A percentile compares a stretch with the other conserved stretches of the same genome.
Evolutionary conservation across 768 basidiomycete species (phyloP).

Genomic region (Candolleomyces eurysporus): DNA sequence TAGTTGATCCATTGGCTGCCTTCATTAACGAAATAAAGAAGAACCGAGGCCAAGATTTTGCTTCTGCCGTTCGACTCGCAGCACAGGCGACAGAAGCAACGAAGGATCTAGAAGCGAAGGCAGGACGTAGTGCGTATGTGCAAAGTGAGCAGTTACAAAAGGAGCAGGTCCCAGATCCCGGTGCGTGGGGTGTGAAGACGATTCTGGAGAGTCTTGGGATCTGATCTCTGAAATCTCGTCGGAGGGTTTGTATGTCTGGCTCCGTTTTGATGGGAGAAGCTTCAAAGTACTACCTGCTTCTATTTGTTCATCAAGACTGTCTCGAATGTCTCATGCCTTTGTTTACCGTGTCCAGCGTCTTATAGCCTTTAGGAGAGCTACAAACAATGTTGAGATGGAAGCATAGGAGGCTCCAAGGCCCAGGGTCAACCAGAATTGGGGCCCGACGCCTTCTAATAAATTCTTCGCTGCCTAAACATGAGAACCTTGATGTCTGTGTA

Average conservation of each 20-base stretch:
- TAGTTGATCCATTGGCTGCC: conserved; percentile 87
- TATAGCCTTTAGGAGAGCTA: no score
- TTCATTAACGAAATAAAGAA: conserved; percentile 54
- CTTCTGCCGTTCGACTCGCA: conserved; percentile 57
- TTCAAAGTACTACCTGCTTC: no score
- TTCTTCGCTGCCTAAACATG: no score
- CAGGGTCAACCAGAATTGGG: no score
- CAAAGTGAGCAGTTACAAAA: conserved; percentile 62
- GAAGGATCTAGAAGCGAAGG: conserved; percentile 75
- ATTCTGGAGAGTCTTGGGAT: conserved; percentile 52
- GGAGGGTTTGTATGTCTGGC: neutral
- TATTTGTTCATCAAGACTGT: no score
- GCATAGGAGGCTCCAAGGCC: no score
- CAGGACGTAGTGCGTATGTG: conserved; percentile 87
- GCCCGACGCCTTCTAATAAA: no score
- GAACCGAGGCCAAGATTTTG: conserved; percentile 31
- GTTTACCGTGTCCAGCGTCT: no score
- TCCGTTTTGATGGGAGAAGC: no score
- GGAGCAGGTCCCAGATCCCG: conserved; percentile 76
- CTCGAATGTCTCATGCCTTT: no score
- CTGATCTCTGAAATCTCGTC: neutral
- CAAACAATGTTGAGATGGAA: no score
- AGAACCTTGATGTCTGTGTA: no score
- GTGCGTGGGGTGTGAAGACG: conserved; percentile 86
- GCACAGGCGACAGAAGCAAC: conserved; percentile 71